Percentiles rank a stretch among this genome's conserved stretches.
Evolutionary conservation across 1,139 yeast species (phyloP).

Genomic region (Pichia sp.): DNA sequence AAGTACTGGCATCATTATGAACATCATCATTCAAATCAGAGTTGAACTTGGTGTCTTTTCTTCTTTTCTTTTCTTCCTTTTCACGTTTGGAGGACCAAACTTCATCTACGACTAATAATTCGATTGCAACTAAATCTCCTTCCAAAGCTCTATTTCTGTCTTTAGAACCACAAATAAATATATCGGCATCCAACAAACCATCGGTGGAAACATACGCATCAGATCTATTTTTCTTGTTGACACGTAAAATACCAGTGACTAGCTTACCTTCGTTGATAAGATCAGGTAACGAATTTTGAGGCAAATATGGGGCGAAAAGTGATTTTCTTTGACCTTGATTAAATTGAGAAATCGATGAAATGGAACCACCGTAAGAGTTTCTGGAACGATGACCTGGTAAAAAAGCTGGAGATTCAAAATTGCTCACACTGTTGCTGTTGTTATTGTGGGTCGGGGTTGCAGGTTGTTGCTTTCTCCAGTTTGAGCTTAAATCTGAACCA

Average conservation of each 20-base stretch:
- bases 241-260: slow-evolving; percentile 89
- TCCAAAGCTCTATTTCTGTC: slow-evolving; percentile 96
- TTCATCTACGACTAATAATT: slow-evolving; percentile 88
- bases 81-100: slow-evolving; percentile 97
- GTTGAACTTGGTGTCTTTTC: slow-evolving; percentile 57
- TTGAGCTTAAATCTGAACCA: slow-evolving; percentile 58
- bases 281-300: slow-evolving; percentile 89
- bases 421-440: slow-evolving; percentile 9
- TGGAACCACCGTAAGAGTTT: slow-evolving; percentile 63
- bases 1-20: slow-evolving; percentile 65
- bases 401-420: slow-evolving; percentile 54
- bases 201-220: slow-evolving; percentile 98
- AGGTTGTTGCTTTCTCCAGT: slow-evolving; percentile 50
- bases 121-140: slow-evolving; percentile 95
- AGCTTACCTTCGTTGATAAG: slow-evolving; percentile 84
- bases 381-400: slow-evolving; percentile 68
- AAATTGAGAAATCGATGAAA: slow-evolving; percentile 48
- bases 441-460: slow-evolving; percentile 29
- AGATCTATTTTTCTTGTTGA: slow-evolving; percentile 90
- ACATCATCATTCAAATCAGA: slow-evolving; percentile 54
- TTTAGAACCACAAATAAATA: slow-evolving; percentile 97
- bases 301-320: slow-evolving; percentile 90
- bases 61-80: slow-evolving; percentile 93
- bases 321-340: slow-evolving; percentile 63
- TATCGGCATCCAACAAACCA: slow-evolving; percentile 91